Evolutionary conservation across 257 asterid species (phyloP), one percentile per base, ranked within the genome.

Genomic region (Apocynum venetum): DNA sequence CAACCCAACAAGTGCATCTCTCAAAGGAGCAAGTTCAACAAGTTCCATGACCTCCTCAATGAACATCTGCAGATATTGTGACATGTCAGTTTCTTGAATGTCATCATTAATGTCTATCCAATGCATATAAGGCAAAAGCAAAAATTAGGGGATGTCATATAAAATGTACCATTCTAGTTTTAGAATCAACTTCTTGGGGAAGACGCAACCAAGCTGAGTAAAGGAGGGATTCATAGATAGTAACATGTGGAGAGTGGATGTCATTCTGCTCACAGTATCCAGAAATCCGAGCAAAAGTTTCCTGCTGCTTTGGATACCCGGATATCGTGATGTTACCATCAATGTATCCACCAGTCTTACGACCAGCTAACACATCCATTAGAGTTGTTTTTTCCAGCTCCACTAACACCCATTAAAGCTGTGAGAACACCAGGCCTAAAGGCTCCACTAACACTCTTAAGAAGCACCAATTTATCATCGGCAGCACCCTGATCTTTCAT

Each of bases 261-360:
- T 92, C 97, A 52, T 84, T 87, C 82, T 92, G 97, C 83, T 92
- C 97, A 77, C 97, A 92, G 69, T 92, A 92, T 55, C 97, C 97
- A 15, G 96, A 86, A 71, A 92, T 87, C 66, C 93, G 77, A 38
- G 97, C 91, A 61, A 92, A 92, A 4, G 97, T 92, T 20, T 85
- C 88, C 65, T 92, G 97, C 77, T 89, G 86, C 80, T 92, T 90
- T 35, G 92, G 89, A 76, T 90, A 89, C 1, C 97, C 97, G 0
- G 97, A 92, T 78, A 92, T 88, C 10, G 75, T 83, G 48, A 92
- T 87, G 79, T 72, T 76, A 8, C 96, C 97, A 57, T 89, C 89
- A n/a, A 92, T 89, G 68, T 90, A 90, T 49, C 97, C 96, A 6
- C 97, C 96, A 0, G 97, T 92, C 85, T 92, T 92, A 60, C 97